phyloP scores from a whole-genome alignment of 2,329 filamentous ascomycete species.

The Atkinsonella texensis region DNA sequence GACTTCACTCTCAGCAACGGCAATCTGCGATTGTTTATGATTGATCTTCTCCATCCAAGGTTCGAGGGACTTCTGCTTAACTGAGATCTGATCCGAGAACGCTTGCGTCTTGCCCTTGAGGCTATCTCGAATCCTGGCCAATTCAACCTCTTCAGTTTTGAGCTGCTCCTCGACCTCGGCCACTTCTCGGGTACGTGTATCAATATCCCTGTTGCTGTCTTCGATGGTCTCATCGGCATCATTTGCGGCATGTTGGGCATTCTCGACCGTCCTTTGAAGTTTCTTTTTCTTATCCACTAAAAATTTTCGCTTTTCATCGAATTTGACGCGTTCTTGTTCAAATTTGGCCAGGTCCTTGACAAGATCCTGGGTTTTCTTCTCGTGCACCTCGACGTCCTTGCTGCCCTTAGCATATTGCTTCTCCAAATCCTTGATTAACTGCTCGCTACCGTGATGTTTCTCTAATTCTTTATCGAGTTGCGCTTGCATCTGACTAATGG shows the following conservation, averaged over 20 bases:
- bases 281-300: conserved; percentile 85
- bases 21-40: conserved; percentile 86
- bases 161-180: conserved; percentile 63
- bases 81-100: conserved; percentile 83
- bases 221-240: conserved; percentile 70
- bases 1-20: conserved; percentile 88
- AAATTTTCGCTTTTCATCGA: conserved; percentile 96
- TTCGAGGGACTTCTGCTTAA: conserved; percentile 86
- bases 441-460: conserved; percentile 82
- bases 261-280: conserved; percentile 74
- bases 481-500: conserved; percentile 79
- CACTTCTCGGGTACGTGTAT: conserved; percentile 64
- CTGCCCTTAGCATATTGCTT: conserved; percentile 71
- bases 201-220: conserved; percentile 67
- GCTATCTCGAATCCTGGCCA: conserved; percentile 70
- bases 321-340: conserved; percentile 94
- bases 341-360: conserved; percentile 83
- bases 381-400: conserved; percentile 71
- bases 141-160: conserved; percentile 67
- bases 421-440: conserved; percentile 80
- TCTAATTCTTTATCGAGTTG: conserved; percentile 79
- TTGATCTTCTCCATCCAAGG: conserved; percentile 97
- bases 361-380: conserved; percentile 68
- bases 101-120: conserved; percentile 93
- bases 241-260: conserved; percentile 59